These are phyloP conservation scores for Ampelocalamus luodianensis DNA, from an alignment of 176 grass and related monocot genomes.

Conservation along the genomic window DNA sequence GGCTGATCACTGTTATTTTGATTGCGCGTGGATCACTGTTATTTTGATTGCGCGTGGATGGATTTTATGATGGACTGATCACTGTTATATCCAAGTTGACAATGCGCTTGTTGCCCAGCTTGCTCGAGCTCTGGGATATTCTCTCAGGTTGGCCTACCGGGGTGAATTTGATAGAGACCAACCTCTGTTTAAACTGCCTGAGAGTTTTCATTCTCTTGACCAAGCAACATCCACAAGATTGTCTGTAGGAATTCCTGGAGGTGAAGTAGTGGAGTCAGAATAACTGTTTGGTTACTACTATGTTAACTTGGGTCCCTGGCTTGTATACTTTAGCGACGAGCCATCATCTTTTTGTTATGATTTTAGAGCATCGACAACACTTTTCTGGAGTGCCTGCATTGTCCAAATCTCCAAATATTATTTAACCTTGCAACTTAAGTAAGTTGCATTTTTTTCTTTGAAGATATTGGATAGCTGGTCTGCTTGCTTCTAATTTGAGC, in stretches of 20 bases:
- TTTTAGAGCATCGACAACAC: neutral
- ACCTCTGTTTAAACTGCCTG: slow-evolving; percentile 15
- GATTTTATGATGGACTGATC: no score
- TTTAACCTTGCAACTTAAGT: neutral
- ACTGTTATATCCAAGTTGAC: no score
- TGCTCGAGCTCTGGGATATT: no score
- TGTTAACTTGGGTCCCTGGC: neutral
- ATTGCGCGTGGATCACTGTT: no score
- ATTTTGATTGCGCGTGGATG: no score
- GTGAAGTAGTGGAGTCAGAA: slow-evolving; percentile 6
- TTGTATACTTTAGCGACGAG: neutral
- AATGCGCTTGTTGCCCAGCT: no score
- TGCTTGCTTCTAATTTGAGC: no score
- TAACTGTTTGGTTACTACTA: neutral
- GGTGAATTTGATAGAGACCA: slow-evolving; percentile 1
- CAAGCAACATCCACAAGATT: neutral
- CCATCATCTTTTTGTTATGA: neutral
- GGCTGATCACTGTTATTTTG: neutral
- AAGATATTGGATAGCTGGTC: neutral
- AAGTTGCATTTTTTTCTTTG: neutral
- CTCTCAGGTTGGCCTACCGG: slow-evolving; percentile 20
- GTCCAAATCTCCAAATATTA: neutral
- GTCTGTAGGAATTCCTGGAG: neutral
- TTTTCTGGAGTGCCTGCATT: neutral
- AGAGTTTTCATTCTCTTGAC: neutral